phyloP scores from a whole-genome alignment of 2,329 filamentous ascomycete species.

The Colletotrichum tamarilloi region DNA sequence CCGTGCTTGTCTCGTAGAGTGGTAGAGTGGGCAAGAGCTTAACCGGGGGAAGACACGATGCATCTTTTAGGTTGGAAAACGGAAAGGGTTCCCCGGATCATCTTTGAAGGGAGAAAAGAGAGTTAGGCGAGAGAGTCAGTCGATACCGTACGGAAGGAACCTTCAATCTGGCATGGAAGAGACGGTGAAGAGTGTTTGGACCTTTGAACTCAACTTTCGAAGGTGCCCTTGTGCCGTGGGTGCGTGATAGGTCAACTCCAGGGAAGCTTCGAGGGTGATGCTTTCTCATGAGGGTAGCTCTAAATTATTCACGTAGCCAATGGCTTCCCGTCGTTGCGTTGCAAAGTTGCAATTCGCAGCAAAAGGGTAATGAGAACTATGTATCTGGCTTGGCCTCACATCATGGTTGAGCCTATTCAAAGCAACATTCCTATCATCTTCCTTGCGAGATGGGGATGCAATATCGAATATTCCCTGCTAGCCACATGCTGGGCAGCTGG shows the following conservation, averaged over 20 bases:
- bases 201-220: too few species aligned
- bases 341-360: not conserved
- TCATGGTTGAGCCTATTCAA: not conserved
- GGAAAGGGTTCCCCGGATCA: slow-evolving; percentile 8
- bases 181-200: not conserved
- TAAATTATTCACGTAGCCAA: not conserved
- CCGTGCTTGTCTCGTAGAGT: not conserved
- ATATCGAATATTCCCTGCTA: not conserved
- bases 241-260: not conserved
- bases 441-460: not conserved
- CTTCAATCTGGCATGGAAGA: not conserved
- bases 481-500: slow-evolving; percentile 11
- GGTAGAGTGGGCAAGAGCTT: too few species aligned
- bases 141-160: not conserved
- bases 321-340: not conserved
- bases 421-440: not conserved
- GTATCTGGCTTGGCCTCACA: slow-evolving; percentile 2
- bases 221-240: not conserved
- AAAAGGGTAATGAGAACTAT: not conserved
- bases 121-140: not conserved
- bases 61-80: not conserved
- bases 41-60: not conserved
- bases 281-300: not conserved
- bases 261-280: not conserved
- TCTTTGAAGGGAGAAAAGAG: not conserved